Base-by-base conservation (phyloP, 2,329 filamentous ascomycete genomes). In the Pseudocercospora macadamiae region DNA sequence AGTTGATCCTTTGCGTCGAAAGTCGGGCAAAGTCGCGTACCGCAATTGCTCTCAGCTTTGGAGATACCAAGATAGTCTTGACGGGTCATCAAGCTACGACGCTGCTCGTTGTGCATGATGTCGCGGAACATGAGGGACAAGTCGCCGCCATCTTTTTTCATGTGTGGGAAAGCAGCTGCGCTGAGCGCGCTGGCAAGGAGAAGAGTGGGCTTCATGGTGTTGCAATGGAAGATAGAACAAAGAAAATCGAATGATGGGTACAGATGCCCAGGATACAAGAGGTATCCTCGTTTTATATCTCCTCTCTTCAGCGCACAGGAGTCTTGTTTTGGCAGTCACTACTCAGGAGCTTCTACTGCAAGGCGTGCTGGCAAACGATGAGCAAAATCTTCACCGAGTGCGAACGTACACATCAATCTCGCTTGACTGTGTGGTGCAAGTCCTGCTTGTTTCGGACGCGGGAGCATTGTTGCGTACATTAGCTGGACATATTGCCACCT, bases 1-100 rank as follows among this genome's bases (percentile, higher is more conserved):
- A 51, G 34, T 45, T 66, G 64, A 44, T 65, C 63, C 48, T 65
- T 51, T 32, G n/a, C 53, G 23, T 63, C 56, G 30, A 65, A 65
- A 2, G 54, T 65, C 3, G 60, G 57, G 51, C 63, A 65, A 9
- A 51, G 3, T 16, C 55, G 49, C 25, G 60, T 51, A 36, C 63
- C 63, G 12, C 63, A 65, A 54, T 65, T 65, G 54, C 44, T 60
- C 51, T 65, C 37, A 3, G 52, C 55, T 42, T 52, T 59, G 25
- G 63, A 65, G 19, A 63, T 65, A 16, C 61, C 61, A 26, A 63
- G 55, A 23, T 56, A 56, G 42, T 63, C 63, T 21, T 59, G 60
- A 30, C 60, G 60, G 23, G 56, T 60, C 32, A 42, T 51, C 10
- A 64, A 42, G 23, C 53, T 42, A 14, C 52, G 53, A 19, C 51